Conservation (phyloP, 2,329 filamentous ascomycete species). For the Blastomyces parvus region DNA sequence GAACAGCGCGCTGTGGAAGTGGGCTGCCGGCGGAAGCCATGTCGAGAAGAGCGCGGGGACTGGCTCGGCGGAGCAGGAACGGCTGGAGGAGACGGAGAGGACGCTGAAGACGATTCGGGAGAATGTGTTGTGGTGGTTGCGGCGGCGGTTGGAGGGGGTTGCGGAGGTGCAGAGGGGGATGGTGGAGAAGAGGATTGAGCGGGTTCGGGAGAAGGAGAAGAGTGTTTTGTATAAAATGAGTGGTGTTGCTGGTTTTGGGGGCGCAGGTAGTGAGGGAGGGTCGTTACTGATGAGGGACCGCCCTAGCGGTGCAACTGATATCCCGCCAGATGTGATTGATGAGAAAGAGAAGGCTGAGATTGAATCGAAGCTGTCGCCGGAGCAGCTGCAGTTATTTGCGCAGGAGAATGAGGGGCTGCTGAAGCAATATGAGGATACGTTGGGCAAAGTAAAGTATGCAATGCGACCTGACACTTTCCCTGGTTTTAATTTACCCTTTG, state of each 20-base stretch:
- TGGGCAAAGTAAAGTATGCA: conserved; percentile 84
- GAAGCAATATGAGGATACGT: conserved; percentile 83
- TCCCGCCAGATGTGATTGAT: conserved; percentile 10
- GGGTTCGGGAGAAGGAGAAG: conserved; percentile 82
- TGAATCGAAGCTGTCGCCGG: conserved; percentile 58
- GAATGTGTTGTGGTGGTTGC: conserved; percentile 72
- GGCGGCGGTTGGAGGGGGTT: conserved; percentile 64
- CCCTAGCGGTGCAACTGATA: neutral
- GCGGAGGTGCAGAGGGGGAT: conserved; percentile 73
- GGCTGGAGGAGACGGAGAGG: conserved; percentile 61
- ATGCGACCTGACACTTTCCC: conserved; percentile 33
- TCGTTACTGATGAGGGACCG: neutral
- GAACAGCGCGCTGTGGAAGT: conserved; percentile 52
- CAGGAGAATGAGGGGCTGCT: conserved; percentile 88
- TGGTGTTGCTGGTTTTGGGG: conserved; percentile 15
- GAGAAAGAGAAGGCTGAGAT: conserved; percentile 31
- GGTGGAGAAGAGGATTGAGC: conserved; percentile 79
- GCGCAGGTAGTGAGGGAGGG: conserved; percentile 11
- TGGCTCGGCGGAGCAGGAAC: conserved; percentile 57
- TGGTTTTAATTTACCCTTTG: neutral
- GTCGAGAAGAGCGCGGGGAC: conserved; percentile 31
- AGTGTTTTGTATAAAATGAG: conserved; percentile 65
- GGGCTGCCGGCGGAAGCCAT: conserved; percentile 45
- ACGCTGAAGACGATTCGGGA: conserved; percentile 64
- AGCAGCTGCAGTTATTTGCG: conserved; percentile 89